Evolutionary conservation across 208 protist genomes (phyloP), one percentile per base, ranked within the genome.

Genomic region (Trypanosoma avium): DNA sequence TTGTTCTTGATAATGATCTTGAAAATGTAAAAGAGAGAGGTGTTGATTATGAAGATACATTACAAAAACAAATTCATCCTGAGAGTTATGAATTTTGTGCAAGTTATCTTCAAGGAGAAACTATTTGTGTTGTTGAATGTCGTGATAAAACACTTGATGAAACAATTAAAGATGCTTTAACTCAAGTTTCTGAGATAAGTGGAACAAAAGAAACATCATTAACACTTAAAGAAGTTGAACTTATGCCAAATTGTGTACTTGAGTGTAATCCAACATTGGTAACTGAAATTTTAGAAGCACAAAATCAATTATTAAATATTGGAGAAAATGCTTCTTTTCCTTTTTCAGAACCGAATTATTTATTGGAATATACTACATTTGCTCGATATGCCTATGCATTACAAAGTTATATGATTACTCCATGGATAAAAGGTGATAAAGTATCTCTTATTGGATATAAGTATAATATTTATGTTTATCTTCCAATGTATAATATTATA

Each of bases 331-430:
- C 73, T 43, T 57, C 21, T 24, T 90, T 94, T 75, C 82, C 88
- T 4, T 94, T 84, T 67, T 77, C 77, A 30, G 77, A 90, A 71
- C 83, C 88, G 13, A 94, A 94, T 70, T 94, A 78, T 53, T 49
- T 95, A 15, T 61, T 95, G 47, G 88, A 92, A 53, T 95, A 95
- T 71, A 61, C 75, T n/a, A 61, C 77, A 29, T 95, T 95, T 72
- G 79, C 75, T 4, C 82, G 85, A 19, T 59, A 73, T 6, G 82
- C 83, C 5, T 63, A 81, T 29, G 77, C 79, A 22, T 79, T 95
- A 53, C 62, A 73, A 61, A 55, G 75, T 48, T 95, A 92, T 72
- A 73, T 82, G 26, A 70, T 92, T 29, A 78, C 77, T 15, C 88
- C 88, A 47, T 92, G 81, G 82, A 84, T 95, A 15, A 76, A 78